These are phyloP conservation scores for Fusarium illudens DNA, from an alignment of 2,329 filamentous ascomycete species.

Conservation along the genomic window DNA sequence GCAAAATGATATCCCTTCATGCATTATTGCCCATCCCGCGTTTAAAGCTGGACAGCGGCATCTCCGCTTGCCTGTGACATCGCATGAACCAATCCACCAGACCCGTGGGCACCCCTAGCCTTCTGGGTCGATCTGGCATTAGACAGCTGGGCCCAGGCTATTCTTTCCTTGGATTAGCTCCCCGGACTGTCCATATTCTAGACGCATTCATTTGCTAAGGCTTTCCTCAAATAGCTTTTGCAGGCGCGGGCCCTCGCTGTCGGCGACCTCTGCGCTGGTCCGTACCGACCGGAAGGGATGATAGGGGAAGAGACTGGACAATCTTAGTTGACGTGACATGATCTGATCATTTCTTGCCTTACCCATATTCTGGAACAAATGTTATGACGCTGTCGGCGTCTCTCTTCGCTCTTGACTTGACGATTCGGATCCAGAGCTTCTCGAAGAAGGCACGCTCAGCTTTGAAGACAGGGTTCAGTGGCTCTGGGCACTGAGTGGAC, in stretches of 20 bases:
- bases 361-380: neutral
- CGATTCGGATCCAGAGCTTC: slow-evolving; percentile 29
- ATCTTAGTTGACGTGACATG: neutral
- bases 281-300: slow-evolving; percentile 33
- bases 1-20: neutral
- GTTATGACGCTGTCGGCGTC: neutral
- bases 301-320: slow-evolving; percentile 38
- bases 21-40: neutral
- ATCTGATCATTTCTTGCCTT: neutral
- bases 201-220: neutral
- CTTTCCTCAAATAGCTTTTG: slow-evolving; percentile 32
- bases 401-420: neutral
- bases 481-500: slow-evolving; percentile 49
- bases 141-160: neutral
- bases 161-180: neutral
- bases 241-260: slow-evolving; percentile 37
- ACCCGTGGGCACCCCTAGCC: neutral
- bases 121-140: neutral
- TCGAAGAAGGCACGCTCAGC: slow-evolving; percentile 46
- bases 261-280: slow-evolving; percentile 36
- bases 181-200: neutral
- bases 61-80: neutral
- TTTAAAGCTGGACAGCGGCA: neutral
- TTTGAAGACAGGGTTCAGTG: slow-evolving; percentile 42
- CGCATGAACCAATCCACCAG: neutral